Percentiles rank a stretch among this genome's conserved stretches.
Evolutionary conservation across 495 filamentous ascomycete species (phyloP).

Genomic region (Neurospora sp.): DNA sequence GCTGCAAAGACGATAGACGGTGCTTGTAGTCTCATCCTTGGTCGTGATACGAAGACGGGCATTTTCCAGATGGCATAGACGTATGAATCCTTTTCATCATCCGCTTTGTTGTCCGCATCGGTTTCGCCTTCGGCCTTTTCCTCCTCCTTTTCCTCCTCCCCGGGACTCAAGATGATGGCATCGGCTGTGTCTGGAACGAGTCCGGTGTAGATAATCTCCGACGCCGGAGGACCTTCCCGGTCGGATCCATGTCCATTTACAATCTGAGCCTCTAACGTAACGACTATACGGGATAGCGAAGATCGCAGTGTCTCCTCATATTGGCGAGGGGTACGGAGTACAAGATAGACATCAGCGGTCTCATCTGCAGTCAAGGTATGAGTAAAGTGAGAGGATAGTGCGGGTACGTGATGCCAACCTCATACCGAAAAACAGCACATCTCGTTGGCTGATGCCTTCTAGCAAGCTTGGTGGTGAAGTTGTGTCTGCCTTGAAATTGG

Average conservation of each 20-base stretch:
- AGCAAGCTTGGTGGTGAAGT: slow-evolving; percentile 19
- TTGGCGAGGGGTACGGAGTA: slow-evolving; percentile 57
- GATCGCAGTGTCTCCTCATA: slow-evolving; percentile 48
- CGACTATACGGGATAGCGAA: slow-evolving; percentile 51
- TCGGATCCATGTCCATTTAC: slow-evolving; percentile 45
- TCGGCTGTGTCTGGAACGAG: slow-evolving; percentile 48
- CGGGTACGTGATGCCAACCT: slow-evolving; percentile 20
- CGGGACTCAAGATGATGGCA: slow-evolving; percentile 43
- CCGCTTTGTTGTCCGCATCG: slow-evolving; percentile 1
- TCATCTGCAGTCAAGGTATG: slow-evolving; percentile 65
- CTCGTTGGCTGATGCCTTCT: slow-evolving; percentile 35
- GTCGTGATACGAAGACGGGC: slow-evolving; percentile 64
- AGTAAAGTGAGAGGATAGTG: slow-evolving; percentile 44
- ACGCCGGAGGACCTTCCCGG: slow-evolving; percentile 37
- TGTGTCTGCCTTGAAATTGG: slow-evolving; percentile 53
- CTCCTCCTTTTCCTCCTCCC: slow-evolving; percentile 33
- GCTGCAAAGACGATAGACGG: slow-evolving; percentile 68
- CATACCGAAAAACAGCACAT: slow-evolving; percentile 59
- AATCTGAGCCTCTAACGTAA: slow-evolving; percentile 64
- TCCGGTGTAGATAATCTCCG: slow-evolving; percentile 58
- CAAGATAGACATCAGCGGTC: slow-evolving; percentile 58
- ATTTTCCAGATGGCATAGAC: slow-evolving; percentile 75
- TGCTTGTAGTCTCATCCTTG: slow-evolving; percentile 65
- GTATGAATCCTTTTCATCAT: slow-evolving; percentile 28
- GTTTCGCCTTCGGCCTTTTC: slow-evolving; percentile 32